phyloP scores from a whole-genome alignment of 139 green algal genomes.

The Limnomonas spitsbergensis region DNA sequence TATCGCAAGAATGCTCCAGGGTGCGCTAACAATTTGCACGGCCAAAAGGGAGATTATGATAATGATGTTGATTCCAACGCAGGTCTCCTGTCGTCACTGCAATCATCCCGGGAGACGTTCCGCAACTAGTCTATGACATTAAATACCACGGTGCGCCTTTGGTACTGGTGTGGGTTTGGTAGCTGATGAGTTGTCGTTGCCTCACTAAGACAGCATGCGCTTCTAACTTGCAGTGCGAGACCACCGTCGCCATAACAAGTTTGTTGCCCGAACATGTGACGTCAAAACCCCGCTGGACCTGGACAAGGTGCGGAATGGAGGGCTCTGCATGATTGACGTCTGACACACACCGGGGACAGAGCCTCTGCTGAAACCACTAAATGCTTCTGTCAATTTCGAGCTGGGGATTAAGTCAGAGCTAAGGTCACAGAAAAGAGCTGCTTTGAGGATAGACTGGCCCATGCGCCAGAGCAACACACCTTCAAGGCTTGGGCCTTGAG shows the following conservation, averaged over 20 bases:
- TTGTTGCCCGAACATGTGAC: neutral
- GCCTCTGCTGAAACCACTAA: no score
- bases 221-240: slow-evolving; percentile 13
- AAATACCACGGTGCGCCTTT: neutral
- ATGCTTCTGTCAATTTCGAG: no score
- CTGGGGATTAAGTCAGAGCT: no score
- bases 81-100: slow-evolving; percentile 1
- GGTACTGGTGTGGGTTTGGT: neutral
- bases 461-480: no score
- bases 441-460: no score
- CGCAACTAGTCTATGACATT: slow-evolving; percentile 2
- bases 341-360: no score
- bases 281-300: neutral
- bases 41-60: no score
- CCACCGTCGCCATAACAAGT: neutral
- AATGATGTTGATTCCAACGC: neutral
- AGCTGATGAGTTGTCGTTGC: neutral
- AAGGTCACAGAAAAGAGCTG: no score
- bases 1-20: slow-evolving; percentile 12
- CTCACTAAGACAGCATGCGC: no score
- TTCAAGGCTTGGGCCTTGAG: no score
- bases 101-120: slow-evolving; percentile 5
- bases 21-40: no score
- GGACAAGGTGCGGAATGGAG: slow-evolving; percentile 1
- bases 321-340: no score